Conservation (phyloP, 106 monocot genomes). For the Dendrobium chrysotoxum region DNA sequence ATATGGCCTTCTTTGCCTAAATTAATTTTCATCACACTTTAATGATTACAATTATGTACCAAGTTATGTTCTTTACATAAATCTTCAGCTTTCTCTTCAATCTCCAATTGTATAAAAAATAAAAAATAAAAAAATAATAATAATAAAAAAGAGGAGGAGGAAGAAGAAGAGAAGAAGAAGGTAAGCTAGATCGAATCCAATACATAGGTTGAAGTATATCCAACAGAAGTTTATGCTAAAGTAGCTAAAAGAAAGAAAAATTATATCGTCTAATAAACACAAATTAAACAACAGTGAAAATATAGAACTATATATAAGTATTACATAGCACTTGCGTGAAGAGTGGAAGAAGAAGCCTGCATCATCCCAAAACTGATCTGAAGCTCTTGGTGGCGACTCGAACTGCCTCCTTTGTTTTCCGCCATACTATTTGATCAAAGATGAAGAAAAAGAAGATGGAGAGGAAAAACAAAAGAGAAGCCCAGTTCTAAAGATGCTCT, state of each 20-base stretch:
- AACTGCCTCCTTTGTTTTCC: constrained; percentile 7
- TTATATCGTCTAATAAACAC: no score
- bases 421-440: constrained; percentile 1
- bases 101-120: no score
- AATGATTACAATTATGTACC: no score
- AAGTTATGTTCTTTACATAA: no score
- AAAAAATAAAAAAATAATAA: no score
- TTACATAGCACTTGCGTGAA: constrained; percentile 39
- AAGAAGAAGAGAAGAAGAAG: no score
- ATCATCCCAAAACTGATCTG: constrained; percentile 28
- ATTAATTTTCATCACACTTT: no score
- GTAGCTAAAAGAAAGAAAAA: no score
- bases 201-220: not conserved
- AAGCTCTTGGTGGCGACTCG: constrained; percentile 12
- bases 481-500: not conserved
- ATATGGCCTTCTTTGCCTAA: not conserved
- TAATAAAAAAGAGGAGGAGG: no score
- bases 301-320: not conserved
- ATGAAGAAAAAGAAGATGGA: not conserved
- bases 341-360: constrained; percentile 31
- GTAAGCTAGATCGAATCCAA: no score
- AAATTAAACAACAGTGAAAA: not conserved
- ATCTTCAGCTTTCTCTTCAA: no score
- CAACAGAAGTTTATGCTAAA: no score
- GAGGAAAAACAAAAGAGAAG: not conserved